Conservation (phyloP, 768 basidiomycete species). For the Agrocybe pediades region DNA sequence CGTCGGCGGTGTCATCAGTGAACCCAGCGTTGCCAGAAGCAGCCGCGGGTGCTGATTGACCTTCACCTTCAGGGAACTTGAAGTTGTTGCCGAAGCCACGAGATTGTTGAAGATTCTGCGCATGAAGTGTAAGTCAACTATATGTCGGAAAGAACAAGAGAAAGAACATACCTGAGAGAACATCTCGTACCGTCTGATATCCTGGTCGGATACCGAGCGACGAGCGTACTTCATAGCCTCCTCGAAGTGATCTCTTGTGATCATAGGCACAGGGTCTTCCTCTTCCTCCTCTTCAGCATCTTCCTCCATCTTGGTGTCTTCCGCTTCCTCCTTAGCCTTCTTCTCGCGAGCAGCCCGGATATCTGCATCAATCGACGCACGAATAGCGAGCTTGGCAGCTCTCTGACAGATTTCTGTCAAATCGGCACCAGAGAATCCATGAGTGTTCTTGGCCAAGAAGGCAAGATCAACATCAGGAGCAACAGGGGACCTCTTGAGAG, state of each 20-base stretch:
- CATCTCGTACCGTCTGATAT: slow-evolving; percentile 98
- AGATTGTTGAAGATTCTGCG: slow-evolving; percentile 85
- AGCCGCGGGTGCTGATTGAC: slow-evolving; percentile 39
- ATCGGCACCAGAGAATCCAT: slow-evolving; percentile 99
- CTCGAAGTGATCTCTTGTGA: slow-evolving; percentile 93
- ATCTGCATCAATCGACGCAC: slow-evolving; percentile 93
- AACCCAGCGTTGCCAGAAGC: slow-evolving; percentile 71
- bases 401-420: slow-evolving; percentile 99
- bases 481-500: slow-evolving; percentile 91
- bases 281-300: slow-evolving; percentile 75
- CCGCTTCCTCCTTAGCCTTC: slow-evolving; percentile 79
- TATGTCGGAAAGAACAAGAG: slow-evolving; percentile 1
- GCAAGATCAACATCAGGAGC: slow-evolving; percentile 77
- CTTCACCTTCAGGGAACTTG: slow-evolving; percentile 91
- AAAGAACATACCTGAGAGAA: slow-evolving; percentile 74
- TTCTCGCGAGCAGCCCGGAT: slow-evolving; percentile 78
- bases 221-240: slow-evolving; percentile 98
- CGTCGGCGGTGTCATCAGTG: slow-evolving; percentile 84
- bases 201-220: slow-evolving; percentile 94
- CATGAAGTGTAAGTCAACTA: slow-evolving; percentile 9
- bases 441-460: slow-evolving; percentile 90
- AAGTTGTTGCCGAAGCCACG: slow-evolving; percentile 93
- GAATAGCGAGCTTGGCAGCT: slow-evolving; percentile 95
- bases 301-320: slow-evolving; percentile 72
- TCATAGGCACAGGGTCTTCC: slow-evolving; percentile 90